A percentile compares a stretch with the other conserved stretches of the same genome.
phyloP scores from a whole-genome alignment of 1,284 basidiomycete genomes.

The Ganoderma leucocontextum region DNA sequence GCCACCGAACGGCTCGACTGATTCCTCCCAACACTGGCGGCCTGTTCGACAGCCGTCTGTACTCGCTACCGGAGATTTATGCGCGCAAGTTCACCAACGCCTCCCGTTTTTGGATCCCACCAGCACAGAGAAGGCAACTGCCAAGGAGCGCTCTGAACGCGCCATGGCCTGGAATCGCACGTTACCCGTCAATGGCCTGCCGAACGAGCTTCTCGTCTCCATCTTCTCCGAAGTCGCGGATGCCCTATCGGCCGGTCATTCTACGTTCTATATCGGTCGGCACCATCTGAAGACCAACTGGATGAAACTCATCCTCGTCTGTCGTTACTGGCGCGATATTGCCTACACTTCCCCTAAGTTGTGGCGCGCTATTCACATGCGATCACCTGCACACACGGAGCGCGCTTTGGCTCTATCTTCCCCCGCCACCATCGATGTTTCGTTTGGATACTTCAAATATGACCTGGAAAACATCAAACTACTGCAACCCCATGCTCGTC shows the following conservation, averaged over 20 bases:
- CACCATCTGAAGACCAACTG: background rate
- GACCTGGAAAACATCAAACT: background rate
- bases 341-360: background rate
- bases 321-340: background rate
- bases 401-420: background rate
- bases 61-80: background rate
- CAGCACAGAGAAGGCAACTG: background rate
- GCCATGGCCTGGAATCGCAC: background rate
- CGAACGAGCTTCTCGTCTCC: too few species aligned
- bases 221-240: background rate
- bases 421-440: background rate
- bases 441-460: background rate
- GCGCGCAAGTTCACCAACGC: background rate
- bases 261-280: background rate
- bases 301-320: slow-evolving; percentile 2
- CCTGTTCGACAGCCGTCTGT: background rate
- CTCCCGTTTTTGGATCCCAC: background rate
- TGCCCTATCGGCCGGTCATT: background rate
- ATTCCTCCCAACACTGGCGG: background rate
- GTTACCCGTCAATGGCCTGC: too few species aligned
- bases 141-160: background rate
- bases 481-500: background rate
- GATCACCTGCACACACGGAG: background rate
- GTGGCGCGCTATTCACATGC: background rate
- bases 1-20: background rate